Conservation (phyloP, 23 red algal genomes). For the Gracilariopsis chorda region DNA sequence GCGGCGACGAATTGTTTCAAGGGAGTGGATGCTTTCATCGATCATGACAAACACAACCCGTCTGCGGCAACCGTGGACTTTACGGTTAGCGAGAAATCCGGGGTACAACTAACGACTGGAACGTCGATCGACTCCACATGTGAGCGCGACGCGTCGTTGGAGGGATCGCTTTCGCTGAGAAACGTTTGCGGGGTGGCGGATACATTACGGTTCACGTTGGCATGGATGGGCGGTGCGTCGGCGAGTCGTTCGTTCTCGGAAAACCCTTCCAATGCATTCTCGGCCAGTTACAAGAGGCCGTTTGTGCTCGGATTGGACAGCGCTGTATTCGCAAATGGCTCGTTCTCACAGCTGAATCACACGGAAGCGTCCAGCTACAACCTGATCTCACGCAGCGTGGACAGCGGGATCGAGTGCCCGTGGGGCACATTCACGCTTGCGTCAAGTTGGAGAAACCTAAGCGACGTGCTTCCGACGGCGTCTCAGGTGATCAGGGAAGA, state of each 20-base stretch:
- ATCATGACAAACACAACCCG: slow-evolving; percentile 55
- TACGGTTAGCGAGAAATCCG: slow-evolving; percentile 58
- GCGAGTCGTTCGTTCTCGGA: slow-evolving; percentile 2
- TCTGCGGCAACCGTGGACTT: slow-evolving; percentile 50
- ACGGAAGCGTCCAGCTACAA: slow-evolving; percentile 28
- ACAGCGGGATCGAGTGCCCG: slow-evolving; percentile 11
- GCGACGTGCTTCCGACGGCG: slow-evolving; percentile 27
- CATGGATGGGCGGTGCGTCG: slow-evolving; percentile 42
- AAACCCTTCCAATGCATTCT: slow-evolving; percentile 10
- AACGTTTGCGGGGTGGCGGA: slow-evolving; percentile 65
- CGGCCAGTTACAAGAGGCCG: slow-evolving; percentile 1
- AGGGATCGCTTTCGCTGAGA: neutral
- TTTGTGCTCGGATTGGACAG: slow-evolving; percentile 31
- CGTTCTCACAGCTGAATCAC: neutral
- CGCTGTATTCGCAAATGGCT: slow-evolving; percentile 21
- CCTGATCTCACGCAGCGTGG: neutral
- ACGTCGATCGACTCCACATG: slow-evolving; percentile 62
- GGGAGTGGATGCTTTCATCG: slow-evolving; percentile 77
- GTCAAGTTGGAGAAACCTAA: slow-evolving; percentile 51
- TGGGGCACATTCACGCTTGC: slow-evolving; percentile 23
- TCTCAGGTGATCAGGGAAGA: slow-evolving; percentile 69
- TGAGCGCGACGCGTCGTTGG: slow-evolving; percentile 59
- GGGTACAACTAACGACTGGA: slow-evolving; percentile 54
- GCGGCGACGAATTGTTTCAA: slow-evolving; percentile 65
- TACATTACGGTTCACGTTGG: slow-evolving; percentile 22